Evolutionary conservation across 306 rosid species (phyloP).

Genomic region (Begonia fuchsioides): DNA sequence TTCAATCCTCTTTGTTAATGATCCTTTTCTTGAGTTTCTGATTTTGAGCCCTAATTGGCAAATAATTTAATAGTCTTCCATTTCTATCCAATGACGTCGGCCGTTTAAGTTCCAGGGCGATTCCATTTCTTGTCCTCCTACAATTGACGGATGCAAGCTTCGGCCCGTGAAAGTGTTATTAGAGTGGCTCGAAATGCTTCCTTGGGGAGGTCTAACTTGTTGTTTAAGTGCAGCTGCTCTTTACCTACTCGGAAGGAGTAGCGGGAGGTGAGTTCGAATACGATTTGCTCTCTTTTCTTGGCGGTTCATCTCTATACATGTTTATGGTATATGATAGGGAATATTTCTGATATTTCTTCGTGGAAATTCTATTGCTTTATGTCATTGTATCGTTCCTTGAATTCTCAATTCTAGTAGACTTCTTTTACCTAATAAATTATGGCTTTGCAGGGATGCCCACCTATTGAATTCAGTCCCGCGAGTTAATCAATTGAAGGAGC

Average conservation of each 20-base stretch:
- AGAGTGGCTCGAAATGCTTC: slow-evolving; percentile 41
- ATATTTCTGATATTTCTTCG: neutral
- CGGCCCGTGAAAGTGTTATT: slow-evolving; percentile 6
- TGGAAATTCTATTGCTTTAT: neutral
- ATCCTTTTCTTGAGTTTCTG: neutral
- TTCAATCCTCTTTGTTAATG: neutral
- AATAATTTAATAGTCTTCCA: neutral
- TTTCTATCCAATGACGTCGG: neutral
- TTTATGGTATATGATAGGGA: too few species aligned
- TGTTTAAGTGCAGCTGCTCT: slow-evolving; percentile 95
- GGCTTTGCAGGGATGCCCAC: slow-evolving; percentile 61
- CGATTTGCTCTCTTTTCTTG: neutral
- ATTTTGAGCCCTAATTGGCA: neutral
- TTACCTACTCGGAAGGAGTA: slow-evolving; percentile 89
- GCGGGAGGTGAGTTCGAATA: slow-evolving; percentile 56
- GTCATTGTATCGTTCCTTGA: too few species aligned
- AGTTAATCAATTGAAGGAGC: slow-evolving; percentile 74
- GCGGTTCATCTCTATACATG: too few species aligned
- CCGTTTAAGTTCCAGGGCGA: neutral
- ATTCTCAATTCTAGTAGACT: neutral
- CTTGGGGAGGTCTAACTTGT: slow-evolving; percentile 92
- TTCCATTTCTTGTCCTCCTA: neutral
- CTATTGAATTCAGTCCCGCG: slow-evolving; percentile 63
- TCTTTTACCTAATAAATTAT: slow-evolving; percentile 2
- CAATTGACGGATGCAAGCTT: neutral